Percentiles rank a stretch among this genome's conserved stretches.
Conservation (phyloP, 2,329 filamentous ascomycete genomes). For the Cytospora paraplurivora region DNA sequence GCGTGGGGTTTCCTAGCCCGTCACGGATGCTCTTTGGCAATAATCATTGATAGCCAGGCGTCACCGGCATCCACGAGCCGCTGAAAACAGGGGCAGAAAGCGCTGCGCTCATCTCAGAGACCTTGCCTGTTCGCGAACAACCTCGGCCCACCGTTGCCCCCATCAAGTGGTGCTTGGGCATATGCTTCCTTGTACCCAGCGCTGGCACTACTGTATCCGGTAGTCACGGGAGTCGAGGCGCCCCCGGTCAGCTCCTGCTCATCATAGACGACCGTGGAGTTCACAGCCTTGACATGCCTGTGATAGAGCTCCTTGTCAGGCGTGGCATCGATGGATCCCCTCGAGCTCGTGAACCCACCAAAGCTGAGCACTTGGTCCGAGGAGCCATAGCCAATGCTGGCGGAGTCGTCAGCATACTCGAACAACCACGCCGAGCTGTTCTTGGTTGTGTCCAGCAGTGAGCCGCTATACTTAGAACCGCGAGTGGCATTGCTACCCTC, state of each 20-base stretch:
- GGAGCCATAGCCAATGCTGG: conserved; percentile 54
- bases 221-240: background rate
- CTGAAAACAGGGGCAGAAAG: background rate
- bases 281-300: conserved; percentile 57
- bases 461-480: conserved; percentile 36
- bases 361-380: conserved; percentile 61
- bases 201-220: conserved; percentile 17
- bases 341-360: conserved; percentile 42
- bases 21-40: no score
- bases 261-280: conserved; percentile 55
- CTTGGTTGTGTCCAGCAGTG: conserved; percentile 53
- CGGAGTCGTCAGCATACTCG: conserved; percentile 47
- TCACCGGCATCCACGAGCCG: background rate
- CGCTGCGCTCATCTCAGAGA: background rate
- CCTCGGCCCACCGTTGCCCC: conserved; percentile 29
- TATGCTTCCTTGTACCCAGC: conserved; percentile 13
- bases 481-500: conserved; percentile 32
- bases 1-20: background rate
- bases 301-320: conserved; percentile 53
- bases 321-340: conserved; percentile 30
- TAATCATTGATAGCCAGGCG: background rate
- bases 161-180: conserved; percentile 24
- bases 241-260: conserved; percentile 41
- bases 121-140: conserved; percentile 32
- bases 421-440: conserved; percentile 61